phyloP scores from a whole-genome alignment of 2,329 filamentous ascomycete genomes.

The Alternaria triticimaculans region DNA sequence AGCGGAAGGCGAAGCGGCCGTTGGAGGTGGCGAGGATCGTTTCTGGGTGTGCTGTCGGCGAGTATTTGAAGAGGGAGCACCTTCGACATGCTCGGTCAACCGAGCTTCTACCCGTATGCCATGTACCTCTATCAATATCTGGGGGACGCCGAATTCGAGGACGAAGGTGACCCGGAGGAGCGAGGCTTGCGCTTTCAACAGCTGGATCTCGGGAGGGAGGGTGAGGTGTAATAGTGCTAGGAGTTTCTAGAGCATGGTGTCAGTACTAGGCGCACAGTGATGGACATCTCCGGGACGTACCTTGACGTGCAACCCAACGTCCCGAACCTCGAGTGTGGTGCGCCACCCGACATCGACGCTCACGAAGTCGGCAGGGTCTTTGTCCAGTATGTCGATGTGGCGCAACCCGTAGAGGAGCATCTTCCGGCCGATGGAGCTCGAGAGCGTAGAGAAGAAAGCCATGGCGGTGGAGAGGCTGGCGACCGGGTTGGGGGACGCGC shows the following conservation, averaged over 20 bases:
- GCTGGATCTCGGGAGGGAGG: slow-evolving; percentile 69
- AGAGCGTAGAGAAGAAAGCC: slow-evolving; percentile 69
- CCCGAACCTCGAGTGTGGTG: slow-evolving; percentile 82
- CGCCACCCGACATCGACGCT: slow-evolving; percentile 83
- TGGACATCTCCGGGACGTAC: slow-evolving; percentile 55
- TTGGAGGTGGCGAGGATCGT: slow-evolving; percentile 12
- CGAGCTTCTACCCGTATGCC: slow-evolving; percentile 73
- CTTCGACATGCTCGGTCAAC: slow-evolving; percentile 25
- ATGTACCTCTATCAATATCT: slow-evolving; percentile 81
- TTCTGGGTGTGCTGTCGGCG: slow-evolving; percentile 11
- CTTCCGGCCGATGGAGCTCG: slow-evolving; percentile 83
- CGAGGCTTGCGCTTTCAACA: slow-evolving; percentile 77
- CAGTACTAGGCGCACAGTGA: slow-evolving; percentile 13
- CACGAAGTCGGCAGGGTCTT: slow-evolving; percentile 84
- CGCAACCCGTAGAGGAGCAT: slow-evolving; percentile 86
- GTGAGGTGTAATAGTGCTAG: slow-evolving; percentile 72
- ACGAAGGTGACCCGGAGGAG: slow-evolving; percentile 83
- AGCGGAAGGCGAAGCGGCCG: slow-evolving; percentile 15
- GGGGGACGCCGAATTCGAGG: slow-evolving; percentile 84
- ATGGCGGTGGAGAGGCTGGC: slow-evolving; percentile 54
- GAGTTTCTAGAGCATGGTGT: slow-evolving; percentile 69
- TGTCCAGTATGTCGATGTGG: slow-evolving; percentile 84
- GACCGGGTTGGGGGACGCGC: slow-evolving; percentile 10
- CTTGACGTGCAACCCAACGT: slow-evolving; percentile 82
- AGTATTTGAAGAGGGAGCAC: slow-evolving; percentile 7